Conservation (phyloP, 306 rosid species). For the Fagus sylvatica region DNA sequence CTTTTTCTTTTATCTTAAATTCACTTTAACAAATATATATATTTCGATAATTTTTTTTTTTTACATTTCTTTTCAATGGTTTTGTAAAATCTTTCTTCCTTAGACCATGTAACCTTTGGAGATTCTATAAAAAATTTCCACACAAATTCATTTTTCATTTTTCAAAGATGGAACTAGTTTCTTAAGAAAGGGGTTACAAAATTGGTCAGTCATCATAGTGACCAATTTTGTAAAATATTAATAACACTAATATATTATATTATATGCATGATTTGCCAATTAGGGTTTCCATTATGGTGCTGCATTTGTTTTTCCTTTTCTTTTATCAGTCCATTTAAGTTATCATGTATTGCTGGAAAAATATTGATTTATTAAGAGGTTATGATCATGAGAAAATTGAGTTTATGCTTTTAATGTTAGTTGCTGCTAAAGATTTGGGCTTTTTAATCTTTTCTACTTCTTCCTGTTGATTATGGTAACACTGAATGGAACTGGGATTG, state of each 20-base stretch:
- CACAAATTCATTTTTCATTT: background rate
- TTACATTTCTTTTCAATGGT: background rate
- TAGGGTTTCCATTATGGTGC: slow-evolving; percentile 31
- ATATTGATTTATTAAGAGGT: slow-evolving; percentile 23
- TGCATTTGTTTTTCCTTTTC: slow-evolving; percentile 16
- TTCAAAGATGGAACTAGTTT: slow-evolving; percentile 32
- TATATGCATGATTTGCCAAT: slow-evolving; percentile 45
- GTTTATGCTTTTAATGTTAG: slow-evolving; percentile 30
- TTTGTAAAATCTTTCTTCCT: background rate
- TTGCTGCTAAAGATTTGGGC: slow-evolving; percentile 38
- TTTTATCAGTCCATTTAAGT: slow-evolving; percentile 21
- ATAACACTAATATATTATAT: slow-evolving; percentile 20
- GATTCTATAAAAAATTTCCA: slow-evolving; percentile 16
- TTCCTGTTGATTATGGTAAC: slow-evolving; percentile 21
- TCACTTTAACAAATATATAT: background rate
- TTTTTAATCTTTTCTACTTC: slow-evolving; percentile 30
- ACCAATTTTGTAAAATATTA: slow-evolving; percentile 14
- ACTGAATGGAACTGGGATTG: slow-evolving; percentile 31
- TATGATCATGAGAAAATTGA: slow-evolving; percentile 22
- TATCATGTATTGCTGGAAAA: slow-evolving; percentile 30
- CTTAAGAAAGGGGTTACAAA: slow-evolving; percentile 31
- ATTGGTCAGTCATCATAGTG: slow-evolving; percentile 30
- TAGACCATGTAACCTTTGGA: background rate
- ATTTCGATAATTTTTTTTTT: background rate
- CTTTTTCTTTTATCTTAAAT: background rate